Conservation (phyloP, 1,284 basidiomycete genomes). For the Amylostereum areolatum region DNA sequence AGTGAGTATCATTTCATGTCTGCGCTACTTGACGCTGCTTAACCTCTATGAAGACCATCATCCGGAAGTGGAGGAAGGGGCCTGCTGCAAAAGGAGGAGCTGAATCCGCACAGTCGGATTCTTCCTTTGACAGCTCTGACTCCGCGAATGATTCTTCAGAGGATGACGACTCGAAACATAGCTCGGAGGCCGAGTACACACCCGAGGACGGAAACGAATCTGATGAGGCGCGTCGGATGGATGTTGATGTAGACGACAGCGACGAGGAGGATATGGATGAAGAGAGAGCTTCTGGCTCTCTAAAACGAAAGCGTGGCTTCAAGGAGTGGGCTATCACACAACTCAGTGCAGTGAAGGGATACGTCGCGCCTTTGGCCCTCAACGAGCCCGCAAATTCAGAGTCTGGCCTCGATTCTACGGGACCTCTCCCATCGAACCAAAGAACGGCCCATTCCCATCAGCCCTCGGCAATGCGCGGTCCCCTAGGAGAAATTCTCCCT, state of each 20-base stretch:
- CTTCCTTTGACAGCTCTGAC: slow-evolving; percentile 73
- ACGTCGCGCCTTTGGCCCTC: slow-evolving; percentile 28
- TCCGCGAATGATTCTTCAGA: slow-evolving; percentile 51
- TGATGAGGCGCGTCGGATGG: slow-evolving; percentile 5
- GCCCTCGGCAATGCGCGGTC: slow-evolving; percentile 49
- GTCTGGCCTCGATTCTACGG: slow-evolving; percentile 7
- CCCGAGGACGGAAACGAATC: slow-evolving; percentile 10
- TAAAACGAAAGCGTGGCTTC: slow-evolving; percentile 51
- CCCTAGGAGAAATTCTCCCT: slow-evolving; percentile 60
- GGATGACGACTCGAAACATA: slow-evolving; percentile 17
- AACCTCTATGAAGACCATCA: slow-evolving; percentile 12
- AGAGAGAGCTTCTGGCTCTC: slow-evolving; percentile 8
- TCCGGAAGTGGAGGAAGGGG: slow-evolving; percentile 25
- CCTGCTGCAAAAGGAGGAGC: slow-evolving; percentile 10
- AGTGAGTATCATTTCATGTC: slow-evolving; percentile 25
- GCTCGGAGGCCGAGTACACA: slow-evolving; percentile 4
- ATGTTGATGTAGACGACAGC: slow-evolving; percentile 3
- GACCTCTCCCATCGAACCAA: slow-evolving; percentile 26
- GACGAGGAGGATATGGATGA: slow-evolving; percentile 22
- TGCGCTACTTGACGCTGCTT: background rate
- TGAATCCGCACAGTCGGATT: slow-evolving; percentile 39
- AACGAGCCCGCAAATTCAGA: slow-evolving; percentile 1
- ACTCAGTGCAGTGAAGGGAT: slow-evolving; percentile 52
- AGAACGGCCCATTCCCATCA: slow-evolving; percentile 29
- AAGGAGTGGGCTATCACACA: slow-evolving; percentile 85